Evolutionary conservation across 164 flowering plant genomes (phyloP).

Genomic region (Pachysandra terminalis): DNA sequence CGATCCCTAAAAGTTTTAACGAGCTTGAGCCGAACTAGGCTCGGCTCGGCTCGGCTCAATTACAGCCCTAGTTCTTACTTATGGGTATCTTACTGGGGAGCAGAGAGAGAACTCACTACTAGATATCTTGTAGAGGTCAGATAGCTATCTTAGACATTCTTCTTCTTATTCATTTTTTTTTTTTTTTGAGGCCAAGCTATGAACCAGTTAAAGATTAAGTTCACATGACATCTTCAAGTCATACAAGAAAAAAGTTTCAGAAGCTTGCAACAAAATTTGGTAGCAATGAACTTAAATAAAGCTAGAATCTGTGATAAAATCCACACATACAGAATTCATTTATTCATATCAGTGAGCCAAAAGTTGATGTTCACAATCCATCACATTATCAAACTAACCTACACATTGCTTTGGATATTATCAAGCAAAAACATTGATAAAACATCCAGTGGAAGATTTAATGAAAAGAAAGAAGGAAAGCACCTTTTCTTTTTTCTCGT

Average conservation of each 20-base stretch:
- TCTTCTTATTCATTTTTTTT: neutral
- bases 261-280: no score
- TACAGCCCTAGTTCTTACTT: no score
- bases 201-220: neutral
- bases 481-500: conserved; percentile 20
- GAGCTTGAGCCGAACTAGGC: no score
- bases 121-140: no score
- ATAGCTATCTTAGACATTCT: no score
- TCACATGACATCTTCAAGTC: neutral
- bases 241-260: neutral
- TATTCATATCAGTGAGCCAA: neutral
- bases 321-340: conserved; percentile 3
- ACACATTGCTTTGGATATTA: conserved; percentile 2
- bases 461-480: neutral
- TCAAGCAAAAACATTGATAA: neutral
- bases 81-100: no score
- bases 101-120: no score
- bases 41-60: no score
- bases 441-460: conserved; percentile 1
- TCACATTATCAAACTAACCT: conserved; percentile 2
- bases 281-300: neutral
- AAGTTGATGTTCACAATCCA: neutral
- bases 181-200: neutral
- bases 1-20: no score
- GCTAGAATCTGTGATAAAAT: neutral